These are phyloP conservation scores for Suhomyces sp. DNA, from an alignment of 805 yeast species.

Conservation along the genomic window DNA sequence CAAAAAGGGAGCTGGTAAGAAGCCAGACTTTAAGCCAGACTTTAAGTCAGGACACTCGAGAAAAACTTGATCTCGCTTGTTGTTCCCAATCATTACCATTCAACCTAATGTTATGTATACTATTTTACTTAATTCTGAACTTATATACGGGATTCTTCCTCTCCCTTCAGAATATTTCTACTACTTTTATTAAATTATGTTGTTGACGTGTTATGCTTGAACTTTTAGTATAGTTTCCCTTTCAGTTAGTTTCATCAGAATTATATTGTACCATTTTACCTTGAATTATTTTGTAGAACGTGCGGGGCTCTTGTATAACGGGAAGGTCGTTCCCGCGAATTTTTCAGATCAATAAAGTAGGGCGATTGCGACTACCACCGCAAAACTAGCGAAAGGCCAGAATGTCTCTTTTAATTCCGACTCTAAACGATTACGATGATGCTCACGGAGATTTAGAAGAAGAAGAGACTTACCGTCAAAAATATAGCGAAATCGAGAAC, in stretches of 20 bases:
- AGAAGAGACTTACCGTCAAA: slow-evolving; percentile 14
- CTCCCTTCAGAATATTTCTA: background rate
- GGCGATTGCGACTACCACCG: background rate
- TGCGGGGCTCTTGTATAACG: background rate
- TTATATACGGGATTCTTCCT: background rate
- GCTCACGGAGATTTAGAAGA: slow-evolving; percentile 23
- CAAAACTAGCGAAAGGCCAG: background rate
- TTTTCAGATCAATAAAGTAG: background rate
- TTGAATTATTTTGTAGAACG: background rate
- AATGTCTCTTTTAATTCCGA: slow-evolving; percentile 23
- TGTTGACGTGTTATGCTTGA: slow-evolving; percentile 1
- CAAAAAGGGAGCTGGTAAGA: slow-evolving; percentile 42
- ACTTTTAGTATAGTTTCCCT: background rate
- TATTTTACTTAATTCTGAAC: background rate
- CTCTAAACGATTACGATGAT: slow-evolving; percentile 23
- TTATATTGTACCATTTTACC: background rate
- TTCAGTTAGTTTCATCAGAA: background rate
- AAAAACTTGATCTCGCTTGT: slow-evolving; percentile 26
- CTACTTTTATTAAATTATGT: background rate
- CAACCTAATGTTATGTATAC: slow-evolving; percentile 3
- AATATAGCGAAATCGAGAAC: slow-evolving; percentile 6
- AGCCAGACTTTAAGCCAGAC: slow-evolving; percentile 45
- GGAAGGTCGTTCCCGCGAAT: background rate
- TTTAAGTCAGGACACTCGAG: slow-evolving; percentile 41
- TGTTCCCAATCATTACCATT: background rate